Conservation (phyloP, 2,329 filamentous ascomycete species). For the Phialocephala sp. region DNA sequence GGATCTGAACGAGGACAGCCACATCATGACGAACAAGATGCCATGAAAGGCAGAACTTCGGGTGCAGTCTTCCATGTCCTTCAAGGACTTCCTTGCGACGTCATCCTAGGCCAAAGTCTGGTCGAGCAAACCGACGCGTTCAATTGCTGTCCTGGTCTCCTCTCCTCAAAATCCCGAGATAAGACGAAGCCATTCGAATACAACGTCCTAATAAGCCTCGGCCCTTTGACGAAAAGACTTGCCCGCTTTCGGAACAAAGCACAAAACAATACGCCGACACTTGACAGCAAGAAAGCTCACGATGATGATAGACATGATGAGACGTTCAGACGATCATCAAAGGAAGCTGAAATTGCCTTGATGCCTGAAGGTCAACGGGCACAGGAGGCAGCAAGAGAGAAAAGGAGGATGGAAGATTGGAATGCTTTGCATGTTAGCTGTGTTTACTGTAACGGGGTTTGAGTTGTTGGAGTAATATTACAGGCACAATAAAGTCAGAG, state of each 20-base stretch:
- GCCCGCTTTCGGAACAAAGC: neutral
- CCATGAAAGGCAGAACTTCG: neutral
- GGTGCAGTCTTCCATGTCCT: slow-evolving; percentile 17
- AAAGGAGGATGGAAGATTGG: neutral
- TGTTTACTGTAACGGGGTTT: too few species aligned
- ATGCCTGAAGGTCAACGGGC: neutral
- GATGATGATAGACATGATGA: slow-evolving; percentile 1
- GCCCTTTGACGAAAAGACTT: too few species aligned
- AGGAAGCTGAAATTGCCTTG: neutral
- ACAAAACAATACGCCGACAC: neutral
- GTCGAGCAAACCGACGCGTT: slow-evolving; percentile 22
- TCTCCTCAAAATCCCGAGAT: neutral
- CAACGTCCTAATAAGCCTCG: neutral
- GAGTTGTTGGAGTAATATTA: too few species aligned
- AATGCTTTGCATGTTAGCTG: slow-evolving; percentile 1
- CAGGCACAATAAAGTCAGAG: too few species aligned
- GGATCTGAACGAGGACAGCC: too few species aligned
- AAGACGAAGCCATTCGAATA: neutral
- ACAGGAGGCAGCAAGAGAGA: neutral
- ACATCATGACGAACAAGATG: too few species aligned
- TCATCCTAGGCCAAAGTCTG: slow-evolving; percentile 21
- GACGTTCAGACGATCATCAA: slow-evolving; percentile 1
- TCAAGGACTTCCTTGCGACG: slow-evolving; percentile 13
- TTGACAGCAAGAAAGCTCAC: slow-evolving; percentile 1
- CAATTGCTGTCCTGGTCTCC: slow-evolving; percentile 13